Conservation (phyloP, 1,139 yeast species). For the Arxiozyma telluris region DNA sequence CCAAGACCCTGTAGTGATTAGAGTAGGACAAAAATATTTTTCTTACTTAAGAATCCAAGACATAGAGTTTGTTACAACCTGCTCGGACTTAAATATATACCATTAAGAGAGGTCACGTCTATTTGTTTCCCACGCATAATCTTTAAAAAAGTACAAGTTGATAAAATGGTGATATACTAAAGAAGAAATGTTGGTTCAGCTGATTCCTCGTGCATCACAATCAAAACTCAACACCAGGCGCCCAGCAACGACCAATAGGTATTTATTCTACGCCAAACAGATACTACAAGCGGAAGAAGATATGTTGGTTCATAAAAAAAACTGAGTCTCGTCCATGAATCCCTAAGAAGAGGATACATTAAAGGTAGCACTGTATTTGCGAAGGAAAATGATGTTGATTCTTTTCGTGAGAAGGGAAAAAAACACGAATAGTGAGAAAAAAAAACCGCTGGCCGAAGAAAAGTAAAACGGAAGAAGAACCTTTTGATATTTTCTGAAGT, state of each 20-base stretch:
- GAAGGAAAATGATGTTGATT: slow-evolving; percentile 23
- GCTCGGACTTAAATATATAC: too few species aligned
- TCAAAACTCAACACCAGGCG: slow-evolving; percentile 34
- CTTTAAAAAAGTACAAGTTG: too few species aligned
- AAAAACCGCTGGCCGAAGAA: too few species aligned
- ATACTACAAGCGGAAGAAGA: slow-evolving; percentile 18
- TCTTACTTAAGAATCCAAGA: too few species aligned
- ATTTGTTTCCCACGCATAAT: too few species aligned
- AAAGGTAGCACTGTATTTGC: slow-evolving; percentile 12
- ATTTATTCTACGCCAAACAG: slow-evolving; percentile 29
- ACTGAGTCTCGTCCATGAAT: slow-evolving; percentile 11
- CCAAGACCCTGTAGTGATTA: too few species aligned
- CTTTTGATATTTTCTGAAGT: not conserved
- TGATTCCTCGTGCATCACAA: slow-evolving; percentile 36
- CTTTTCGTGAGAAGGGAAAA: slow-evolving; percentile 1
- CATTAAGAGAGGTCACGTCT: too few species aligned
- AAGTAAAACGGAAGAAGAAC: not conserved
- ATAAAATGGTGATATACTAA: not conserved
- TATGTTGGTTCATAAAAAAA: not conserved
- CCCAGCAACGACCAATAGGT: slow-evolving; percentile 36
- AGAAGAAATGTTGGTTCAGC: slow-evolving; percentile 32
- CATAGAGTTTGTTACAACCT: too few species aligned
- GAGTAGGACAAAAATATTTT: too few species aligned
- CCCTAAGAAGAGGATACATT: slow-evolving; percentile 8
- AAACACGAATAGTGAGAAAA: not conserved